Evolutionary conservation across 768 basidiomycete genomes (phyloP), one percentile per base, ranked within the genome.

Genomic region (Saitozyma sp.): DNA sequence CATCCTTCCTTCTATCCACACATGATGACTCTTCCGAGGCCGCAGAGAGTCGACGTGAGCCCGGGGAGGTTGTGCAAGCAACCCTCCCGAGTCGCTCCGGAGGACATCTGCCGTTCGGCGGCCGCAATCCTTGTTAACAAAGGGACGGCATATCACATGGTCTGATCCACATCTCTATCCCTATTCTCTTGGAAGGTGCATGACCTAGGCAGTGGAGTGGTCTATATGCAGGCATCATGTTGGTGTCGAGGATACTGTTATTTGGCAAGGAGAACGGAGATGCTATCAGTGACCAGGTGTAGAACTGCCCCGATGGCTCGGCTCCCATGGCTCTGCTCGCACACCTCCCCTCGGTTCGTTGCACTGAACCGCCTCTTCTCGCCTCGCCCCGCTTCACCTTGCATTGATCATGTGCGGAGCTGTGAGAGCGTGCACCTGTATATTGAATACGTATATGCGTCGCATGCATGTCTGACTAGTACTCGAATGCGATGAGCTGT

Each of bases 51-150:
- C 64, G 68, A 69, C 64, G 58, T 45, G 61, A 58, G 61, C 64
- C 63, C 20, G 60, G 51, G 56, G 42, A 54, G 58, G 45, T 46
- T 43, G 59, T 54, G 49, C 29, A 29, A 29, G 29, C 29, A 29
- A 5, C 29, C 29, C 29, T 29, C 29, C 29, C 29, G 29, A 29
- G 29, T 29, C 53, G 56, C 58, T 52, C 53, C 19, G 67, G 42
- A 43, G 54, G 68, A 69, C 64, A 69, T 69, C 63, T 69, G 68
- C 59, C 64, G 68, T 69, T 54, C 56, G 68, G 68, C 68, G 64
- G 60, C 64, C 64, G 58, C 49, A 53, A 40, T 65, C 68, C 68
- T 69, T 69, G 68, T 69, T 69, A 63, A 43, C 50, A 68, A 65
- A 69, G 68, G 68, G 68, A 68, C 68, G 68, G 68, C 68, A 65